Conservation (phyloP, 2,329 filamentous ascomycete genomes). For the Fusarium sp. region DNA sequence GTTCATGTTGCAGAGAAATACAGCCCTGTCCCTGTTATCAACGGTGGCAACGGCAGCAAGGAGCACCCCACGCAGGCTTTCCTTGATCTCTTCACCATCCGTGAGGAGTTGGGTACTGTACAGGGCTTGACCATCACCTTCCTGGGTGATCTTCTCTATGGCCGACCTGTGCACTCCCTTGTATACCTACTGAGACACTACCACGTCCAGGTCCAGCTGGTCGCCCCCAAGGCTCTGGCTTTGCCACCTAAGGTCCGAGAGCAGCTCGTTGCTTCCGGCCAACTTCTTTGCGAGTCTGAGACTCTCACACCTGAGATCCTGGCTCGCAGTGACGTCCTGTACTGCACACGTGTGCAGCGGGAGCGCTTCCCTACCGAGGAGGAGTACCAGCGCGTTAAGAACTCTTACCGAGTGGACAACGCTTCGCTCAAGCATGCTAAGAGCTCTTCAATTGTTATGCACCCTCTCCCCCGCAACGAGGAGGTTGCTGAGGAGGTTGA, state of each 20-base stretch:
- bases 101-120: slow-evolving; percentile 95
- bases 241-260: slow-evolving; percentile 80
- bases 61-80: slow-evolving; percentile 99
- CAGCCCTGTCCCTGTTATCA: slow-evolving; percentile 92
- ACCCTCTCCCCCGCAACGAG: slow-evolving; percentile 91
- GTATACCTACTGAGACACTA: slow-evolving; percentile 95
- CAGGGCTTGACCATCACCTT: slow-evolving; percentile 97
- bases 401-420: slow-evolving; percentile 90
- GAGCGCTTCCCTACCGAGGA: slow-evolving; percentile 87
- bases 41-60: slow-evolving; percentile 93
- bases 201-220: slow-evolving; percentile 92
- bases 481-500: slow-evolving; percentile 97
- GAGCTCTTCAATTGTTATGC: slow-evolving; percentile 92
- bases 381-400: slow-evolving; percentile 88
- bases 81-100: slow-evolving; percentile 97
- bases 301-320: slow-evolving; percentile 88
- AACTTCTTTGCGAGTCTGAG: slow-evolving; percentile 79
- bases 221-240: slow-evolving; percentile 80
- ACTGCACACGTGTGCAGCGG: slow-evolving; percentile 96
- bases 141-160: slow-evolving; percentile 90
- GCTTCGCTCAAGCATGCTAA: slow-evolving; percentile 90
- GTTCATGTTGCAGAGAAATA: slow-evolving; percentile 86
- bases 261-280: slow-evolving; percentile 75
- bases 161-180: slow-evolving; percentile 93
- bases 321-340: slow-evolving; percentile 87